Base-by-base conservation (phyloP, 106 monocot genomes). In the Cymbidium sinense region DNA sequence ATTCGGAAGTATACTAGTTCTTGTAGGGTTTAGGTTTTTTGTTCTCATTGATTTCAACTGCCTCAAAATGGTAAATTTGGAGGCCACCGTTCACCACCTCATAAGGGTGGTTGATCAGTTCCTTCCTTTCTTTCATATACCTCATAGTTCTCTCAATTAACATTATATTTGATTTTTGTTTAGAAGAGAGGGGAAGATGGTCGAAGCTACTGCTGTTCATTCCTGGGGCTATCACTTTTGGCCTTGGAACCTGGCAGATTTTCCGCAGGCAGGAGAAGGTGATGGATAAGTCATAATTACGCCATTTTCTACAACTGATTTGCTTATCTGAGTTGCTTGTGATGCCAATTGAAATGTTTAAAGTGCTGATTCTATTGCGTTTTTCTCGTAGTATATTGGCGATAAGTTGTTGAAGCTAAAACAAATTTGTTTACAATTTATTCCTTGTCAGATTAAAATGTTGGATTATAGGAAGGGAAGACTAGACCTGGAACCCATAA, bases 221-320 rank as follows among this genome's bases (percentile, higher is more conserved):
- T 29, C 98, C 98, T 20, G 98, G 98, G 25, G 94, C 90, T 29
- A 87, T 89, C 78, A 91, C 90, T 43, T 94, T 99, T 70, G 94
- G 90, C 35, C 98, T 99, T 18, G 98, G 98, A 25, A 90, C 90
- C 51, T 94, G 98, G 98, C 98, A 99, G 77, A 84, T 99, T 64
- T 65, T 89, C 70, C 78, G 98, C 70, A 84, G 98, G 73, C 86
- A 90, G 77, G 98, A 99, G 50, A 99, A 94, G 92, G 94, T 99
- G 47, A 31, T 35, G 21, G 36, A 30, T 71, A 39, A n/a, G 37
- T 67, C 25, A 33, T 67, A 31, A 33, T 67, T 33, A 3, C 67
- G 33, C 33, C 10, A 33, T 31, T 31, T 67, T 33, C 30, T 65
- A 65, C 8, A 2, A 29, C 10, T 30, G 12, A 30, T 65, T 65